Evolutionary conservation across 441 rosid species (phyloP), one percentile per base, ranked within the genome.

Genomic region (Biscutella laevigata): DNA sequence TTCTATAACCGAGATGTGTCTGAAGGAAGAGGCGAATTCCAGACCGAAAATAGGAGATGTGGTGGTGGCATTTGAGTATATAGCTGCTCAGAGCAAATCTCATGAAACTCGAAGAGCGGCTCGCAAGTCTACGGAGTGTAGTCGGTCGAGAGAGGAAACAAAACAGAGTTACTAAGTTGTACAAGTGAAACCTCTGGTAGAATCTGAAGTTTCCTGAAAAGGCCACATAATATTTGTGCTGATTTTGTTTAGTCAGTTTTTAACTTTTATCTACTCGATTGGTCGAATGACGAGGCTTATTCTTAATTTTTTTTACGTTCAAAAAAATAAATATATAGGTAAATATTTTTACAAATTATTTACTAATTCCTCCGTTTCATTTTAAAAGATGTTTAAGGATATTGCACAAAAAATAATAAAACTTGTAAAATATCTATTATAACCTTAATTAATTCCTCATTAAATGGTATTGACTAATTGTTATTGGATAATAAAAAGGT

Each of bases 1-100:
- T 32, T 86, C 98, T 14, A 67, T 90, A 47, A 76, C 92, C 2
- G 81, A 84, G 21, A 87, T 90, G 98, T 90, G 98, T 64, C 77
- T 90, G 13, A 77, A 81, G 6, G 95, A 90, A 59, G 92, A 90
- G 64, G 86, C 96, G 2, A 72, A 69, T 55, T 73, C 67, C 37
- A 80, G 95, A 24, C 98, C 98, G 4, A 74, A 81, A 3, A 83
- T 90, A 37, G 70, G 77, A 19, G 98, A 90, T 58, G 80, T 90
- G 2, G 86, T 83, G 10, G 90, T 77, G 3, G 98, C 98, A 4
- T 87, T 90, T 24, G 98, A 87, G 67, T 87, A 84, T 41, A 60
- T 90, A 63, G 69, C 75, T 5, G 30, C 77, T 40, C 96, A 84
- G 63, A 45, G 76, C 41, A 52, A 68, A 7, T 61, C 57, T 59